Base-by-base conservation (phyloP, 208 protist species). In the Novymonas esmeraldas region DNA sequence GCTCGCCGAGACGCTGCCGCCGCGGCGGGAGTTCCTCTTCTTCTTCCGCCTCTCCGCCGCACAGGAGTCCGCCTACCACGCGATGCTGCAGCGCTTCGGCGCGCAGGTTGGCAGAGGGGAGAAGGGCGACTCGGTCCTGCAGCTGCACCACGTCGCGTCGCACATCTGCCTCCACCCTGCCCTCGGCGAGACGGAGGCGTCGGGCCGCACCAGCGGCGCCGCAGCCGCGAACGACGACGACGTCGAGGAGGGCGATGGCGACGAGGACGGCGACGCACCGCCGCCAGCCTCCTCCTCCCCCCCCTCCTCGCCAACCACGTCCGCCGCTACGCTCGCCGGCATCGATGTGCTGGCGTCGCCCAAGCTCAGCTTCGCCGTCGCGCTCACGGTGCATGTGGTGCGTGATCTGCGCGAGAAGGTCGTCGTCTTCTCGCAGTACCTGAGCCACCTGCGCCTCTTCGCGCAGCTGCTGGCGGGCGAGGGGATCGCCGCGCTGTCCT, bases 391-490 rank as follows among this genome's bases (percentile, higher is more conserved):
- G 1, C 66, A 84, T 70, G 94, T 94, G 16, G 64, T 79, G 28
- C 50, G 70, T 14, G 63, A 79, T 7, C 54, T 80, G 22, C 33
- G 61, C 13, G 73, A 87, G 76, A 96, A 96, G 71, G 86, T 92
- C 24, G 78, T 96, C 34, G 52, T 96, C n/a, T 97, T 93, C 44
- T 93, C 86, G 28, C 80, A 73, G 29, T 94, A 93, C 55, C 64
- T 73, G 24, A 79, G 73, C 31, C 84, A 92, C 60, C 63, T 96
- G 16, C 70, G 66, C n/a, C 54, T 93, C 20, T 42, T 94, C 39
- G 34, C 38, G 34, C 44, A 60, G 34, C 44, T 94, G 38, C 58
- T 94, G 36, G 51, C 33, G 16, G 57, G 80, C 42, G 55, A 69
- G 9, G 33, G 62, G 71, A 33, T 66, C 20, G 41, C 49, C 20